Base-by-base conservation (phyloP, 768 basidiomycete genomes). In the Imleria badia region DNA sequence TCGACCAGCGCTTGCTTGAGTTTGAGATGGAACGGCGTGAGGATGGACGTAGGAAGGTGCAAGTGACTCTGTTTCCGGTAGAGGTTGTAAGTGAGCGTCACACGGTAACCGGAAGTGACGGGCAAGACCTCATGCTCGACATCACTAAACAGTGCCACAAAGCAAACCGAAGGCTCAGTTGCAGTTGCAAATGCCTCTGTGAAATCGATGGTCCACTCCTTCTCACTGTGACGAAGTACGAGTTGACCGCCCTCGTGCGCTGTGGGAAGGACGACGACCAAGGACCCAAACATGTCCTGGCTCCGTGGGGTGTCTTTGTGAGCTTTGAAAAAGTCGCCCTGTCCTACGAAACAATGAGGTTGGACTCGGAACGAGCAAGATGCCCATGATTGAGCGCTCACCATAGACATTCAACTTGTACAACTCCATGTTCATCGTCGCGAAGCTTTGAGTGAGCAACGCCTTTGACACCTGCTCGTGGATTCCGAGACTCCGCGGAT, bases 401-500 rank as follows among this genome's bases (percentile, higher is more conserved):
- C 81, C 73, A 48, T 81, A 80, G 5, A 79, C 73, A 47, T 80
- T 78, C 48, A 81, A 65, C 55, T 80, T 79, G 61, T 78, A 77
- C 9, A 78, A 52, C 56, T 80, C 75, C 55, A 12, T 20, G 0
- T 40, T 31, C 38, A 45, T 49, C 35, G 33, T 20, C 14, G 54
- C 48, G 3, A 20, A 1, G 11, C 19, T 17, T 31, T 29, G 2
- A 6, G 60, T 55, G 17, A 60, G 52, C 40, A 58, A 50, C 8
- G 22, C 40, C 12, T 35, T 45, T 5, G 47, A 45, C 1, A 50
- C 23, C 10, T 35, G 45, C 11, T 56, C 33, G 19, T 52, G 34
- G 44, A 57, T 49, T 1, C 58, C 22, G 19, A 57, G 46, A 7
- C 22, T 40, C 42, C 29, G 48, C 0, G 52, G 47, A 17, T 58